Conservation (phyloP, 2,329 filamentous ascomycete genomes). For the Pseudofabraea citricarpa region DNA sequence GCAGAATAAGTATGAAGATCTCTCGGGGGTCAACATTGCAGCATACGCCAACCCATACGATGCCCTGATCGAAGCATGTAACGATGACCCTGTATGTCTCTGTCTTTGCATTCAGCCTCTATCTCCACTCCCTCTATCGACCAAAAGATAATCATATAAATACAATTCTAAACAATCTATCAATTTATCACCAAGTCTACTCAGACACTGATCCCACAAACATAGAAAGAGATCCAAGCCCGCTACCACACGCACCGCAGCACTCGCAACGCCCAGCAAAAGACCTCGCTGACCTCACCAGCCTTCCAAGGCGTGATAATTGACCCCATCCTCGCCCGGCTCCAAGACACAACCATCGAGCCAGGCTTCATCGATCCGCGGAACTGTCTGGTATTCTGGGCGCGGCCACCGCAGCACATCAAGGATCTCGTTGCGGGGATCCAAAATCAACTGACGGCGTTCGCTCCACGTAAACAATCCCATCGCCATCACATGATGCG, state of each 20-base stretch:
- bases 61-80: conserved; percentile 27
- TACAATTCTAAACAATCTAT: too few species aligned
- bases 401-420: conserved; percentile 70
- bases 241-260: conserved; percentile 68
- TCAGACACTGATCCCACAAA: too few species aligned
- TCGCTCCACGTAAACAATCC: conserved; percentile 61
- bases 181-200: too few species aligned
- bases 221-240: conserved; percentile 26
- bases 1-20: conserved; percentile 27
- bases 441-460: conserved; percentile 59
- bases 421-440: conserved; percentile 62
- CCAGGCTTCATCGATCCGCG: conserved; percentile 70
- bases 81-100: conserved; percentile 25
- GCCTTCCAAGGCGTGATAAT: conserved; percentile 68
- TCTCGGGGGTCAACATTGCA: conserved; percentile 26
- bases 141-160: too few species aligned
- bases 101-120: too few species aligned
- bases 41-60: conserved; percentile 26
- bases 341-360: conserved; percentile 59
- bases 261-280: conserved; percentile 72
- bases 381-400: conserved; percentile 86
- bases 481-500: neutral
- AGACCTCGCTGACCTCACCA: conserved; percentile 62
- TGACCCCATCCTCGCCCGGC: conserved; percentile 68
- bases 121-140: too few species aligned